Base-by-base conservation (phyloP, 495 filamentous ascomycete species). In the Chaetomium tenue region DNA sequence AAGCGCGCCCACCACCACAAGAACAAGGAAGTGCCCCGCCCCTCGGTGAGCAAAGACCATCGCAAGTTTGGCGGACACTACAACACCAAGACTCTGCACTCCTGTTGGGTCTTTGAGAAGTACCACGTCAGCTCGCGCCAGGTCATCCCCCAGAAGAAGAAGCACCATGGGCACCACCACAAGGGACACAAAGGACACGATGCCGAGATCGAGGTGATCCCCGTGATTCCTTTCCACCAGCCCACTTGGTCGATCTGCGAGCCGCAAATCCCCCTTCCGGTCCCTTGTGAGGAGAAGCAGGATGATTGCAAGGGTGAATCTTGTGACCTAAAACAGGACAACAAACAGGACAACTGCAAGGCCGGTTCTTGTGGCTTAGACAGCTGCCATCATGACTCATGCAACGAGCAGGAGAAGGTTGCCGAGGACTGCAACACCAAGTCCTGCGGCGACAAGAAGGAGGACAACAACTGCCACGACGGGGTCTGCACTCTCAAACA, bases 71-170 rank as follows among this genome's bases (percentile, higher is more conserved):
- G 26, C 12, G 59, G 59, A 2, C 59, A 53, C 12, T 61, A 61
- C 48, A 53, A 61, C 59, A 61, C 59, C 47, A 52, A 61, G 47
- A 42, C 42, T 13, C 48, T 61, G 9, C 42, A 52, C 23, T 61
- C 59, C 3, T 61, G 59, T 37, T 61, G 59, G 59, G 59, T 61
- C 59, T 52, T 53, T 26, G 59, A 61, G 48, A 50, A 50, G 28
- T 18, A 23, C 46, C 44, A 50, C 11, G 8, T 22, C 58, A 23
- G 3, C n/a, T 13, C 20, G 8, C 58, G 30, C 46, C 26, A 50
- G 15, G 18, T n/a, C 15, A 52, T 6, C 47, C 18, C 13, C 0
- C 33, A 51, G 2, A 60, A 60, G 26, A 5, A 37, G 25, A 37
- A 50, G 46, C 7, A 59, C 22, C 8, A 20, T 0, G 25, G 26